These are phyloP conservation scores for Seiridium cupressi DNA, from an alignment of 2,329 filamentous ascomycete genomes.

Conservation along the genomic window DNA sequence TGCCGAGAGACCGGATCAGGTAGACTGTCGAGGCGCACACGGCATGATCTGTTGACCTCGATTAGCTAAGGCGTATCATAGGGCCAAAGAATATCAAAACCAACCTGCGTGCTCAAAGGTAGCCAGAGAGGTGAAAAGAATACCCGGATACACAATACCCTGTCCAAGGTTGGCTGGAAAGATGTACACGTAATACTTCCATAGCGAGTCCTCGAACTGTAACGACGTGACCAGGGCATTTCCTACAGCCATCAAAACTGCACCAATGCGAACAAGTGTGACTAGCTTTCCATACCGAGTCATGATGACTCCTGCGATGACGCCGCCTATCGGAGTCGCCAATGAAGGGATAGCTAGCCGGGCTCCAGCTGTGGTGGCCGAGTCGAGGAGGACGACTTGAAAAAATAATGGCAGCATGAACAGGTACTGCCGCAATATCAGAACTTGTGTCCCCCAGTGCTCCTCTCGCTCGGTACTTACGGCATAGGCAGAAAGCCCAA, in stretches of 20 bases:
- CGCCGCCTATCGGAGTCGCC: conserved; percentile 54
- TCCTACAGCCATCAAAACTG: conserved; percentile 50
- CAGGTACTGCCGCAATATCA: conserved; percentile 43
- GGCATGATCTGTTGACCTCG: conserved; percentile 51
- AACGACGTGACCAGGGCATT: conserved; percentile 51
- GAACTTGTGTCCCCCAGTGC: no score
- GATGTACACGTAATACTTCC: conserved; percentile 56
- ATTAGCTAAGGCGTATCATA: neutral
- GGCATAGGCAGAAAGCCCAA: conserved; percentile 60
- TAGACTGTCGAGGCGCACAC: conserved; percentile 63
- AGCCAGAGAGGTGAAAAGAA: conserved; percentile 61
- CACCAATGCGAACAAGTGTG: conserved; percentile 49
- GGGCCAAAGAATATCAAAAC: conserved; percentile 12
- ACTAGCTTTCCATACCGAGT: conserved; percentile 53
- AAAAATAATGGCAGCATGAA: conserved; percentile 73
- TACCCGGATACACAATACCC: conserved; percentile 56
- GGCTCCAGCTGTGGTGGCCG: conserved; percentile 61
- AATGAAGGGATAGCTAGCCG: conserved; percentile 63
- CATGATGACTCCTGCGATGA: conserved; percentile 58
- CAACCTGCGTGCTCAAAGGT: conserved; percentile 60
- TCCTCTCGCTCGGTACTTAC: conserved; percentile 35
- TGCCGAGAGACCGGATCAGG: conserved; percentile 60
- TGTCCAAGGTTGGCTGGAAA: conserved; percentile 59
- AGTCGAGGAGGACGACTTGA: conserved; percentile 63
- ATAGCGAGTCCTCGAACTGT: conserved; percentile 45